Evolutionary conservation across 164 flowering plant genomes (phyloP).

Genomic region (Sedum album): DNA sequence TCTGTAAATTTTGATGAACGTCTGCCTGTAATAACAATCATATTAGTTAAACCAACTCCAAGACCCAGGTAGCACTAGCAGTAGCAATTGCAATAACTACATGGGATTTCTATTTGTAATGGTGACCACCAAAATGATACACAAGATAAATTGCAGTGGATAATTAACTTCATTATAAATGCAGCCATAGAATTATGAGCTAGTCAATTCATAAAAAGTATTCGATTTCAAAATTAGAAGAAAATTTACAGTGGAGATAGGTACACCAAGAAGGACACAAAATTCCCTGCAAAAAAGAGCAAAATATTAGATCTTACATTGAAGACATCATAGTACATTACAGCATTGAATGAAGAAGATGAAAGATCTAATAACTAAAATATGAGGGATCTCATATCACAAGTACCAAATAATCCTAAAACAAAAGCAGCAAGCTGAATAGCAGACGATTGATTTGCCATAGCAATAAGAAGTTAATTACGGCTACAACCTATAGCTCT

Average conservation of each 20-base stretch:
- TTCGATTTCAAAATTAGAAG: background rate
- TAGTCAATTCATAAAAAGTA: background rate
- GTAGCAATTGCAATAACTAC: background rate
- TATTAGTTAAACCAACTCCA: background rate
- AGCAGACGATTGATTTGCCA: background rate
- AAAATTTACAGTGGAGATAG: background rate
- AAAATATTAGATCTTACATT: background rate
- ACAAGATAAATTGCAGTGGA: background rate
- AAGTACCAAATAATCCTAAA: background rate
- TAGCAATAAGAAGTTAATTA: background rate
- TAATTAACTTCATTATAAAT: background rate
- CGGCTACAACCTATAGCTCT: background rate
- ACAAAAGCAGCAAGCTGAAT: background rate
- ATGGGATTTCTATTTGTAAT: background rate
- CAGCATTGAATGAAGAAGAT: constrained; percentile 2
- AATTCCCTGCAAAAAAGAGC: background rate
- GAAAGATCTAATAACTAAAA: background rate
- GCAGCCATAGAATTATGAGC: background rate
- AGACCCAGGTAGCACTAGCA: background rate
- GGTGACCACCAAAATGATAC: background rate
- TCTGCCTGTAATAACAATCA: background rate
- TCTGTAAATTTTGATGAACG: background rate
- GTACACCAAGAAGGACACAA: background rate
- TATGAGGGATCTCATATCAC: background rate
- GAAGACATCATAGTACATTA: background rate